Evolutionary conservation across 176 grass and related monocot genomes (phyloP).

Genomic region (Phragmites australis): DNA sequence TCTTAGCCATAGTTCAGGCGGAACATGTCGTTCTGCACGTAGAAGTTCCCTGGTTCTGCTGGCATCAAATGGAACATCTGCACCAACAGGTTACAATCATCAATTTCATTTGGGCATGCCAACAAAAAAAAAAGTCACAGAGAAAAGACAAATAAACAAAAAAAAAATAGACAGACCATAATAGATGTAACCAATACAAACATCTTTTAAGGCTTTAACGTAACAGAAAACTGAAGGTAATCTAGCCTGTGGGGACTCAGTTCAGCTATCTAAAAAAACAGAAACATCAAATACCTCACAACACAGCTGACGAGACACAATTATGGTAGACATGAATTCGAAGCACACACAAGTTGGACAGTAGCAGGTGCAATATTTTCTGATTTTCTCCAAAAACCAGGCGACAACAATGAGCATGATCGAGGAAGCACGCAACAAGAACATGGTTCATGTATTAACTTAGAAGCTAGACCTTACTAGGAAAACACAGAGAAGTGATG

Average conservation of each 20-base stretch:
- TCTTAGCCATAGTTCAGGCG: slow-evolving; percentile 64
- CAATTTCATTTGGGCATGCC: background rate
- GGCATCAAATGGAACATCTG: slow-evolving; percentile 74
- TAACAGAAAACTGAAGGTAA: background rate
- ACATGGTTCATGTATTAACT: too few species aligned
- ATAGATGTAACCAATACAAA: background rate
- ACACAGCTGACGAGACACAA: background rate
- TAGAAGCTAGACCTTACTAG: too few species aligned
- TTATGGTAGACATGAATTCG: too few species aligned
- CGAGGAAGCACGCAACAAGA: too few species aligned
- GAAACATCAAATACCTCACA: background rate
- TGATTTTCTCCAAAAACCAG: too few species aligned
- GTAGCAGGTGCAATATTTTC: too few species aligned
- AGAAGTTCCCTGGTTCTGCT: slow-evolving; percentile 50
- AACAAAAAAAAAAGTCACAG: too few species aligned
- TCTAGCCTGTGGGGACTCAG: background rate
- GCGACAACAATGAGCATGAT: too few species aligned
- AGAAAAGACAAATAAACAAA: background rate
- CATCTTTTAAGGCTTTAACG: background rate
- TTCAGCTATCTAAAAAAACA: background rate
- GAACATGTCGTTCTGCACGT: slow-evolving; percentile 68
- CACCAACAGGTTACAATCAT: background rate
- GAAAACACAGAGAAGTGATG: too few species aligned
- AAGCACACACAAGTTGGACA: too few species aligned
- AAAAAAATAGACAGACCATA: background rate